Conservation (phyloP, 2,329 filamentous ascomycete species). For the Pseudogymnoascus pannorum region DNA sequence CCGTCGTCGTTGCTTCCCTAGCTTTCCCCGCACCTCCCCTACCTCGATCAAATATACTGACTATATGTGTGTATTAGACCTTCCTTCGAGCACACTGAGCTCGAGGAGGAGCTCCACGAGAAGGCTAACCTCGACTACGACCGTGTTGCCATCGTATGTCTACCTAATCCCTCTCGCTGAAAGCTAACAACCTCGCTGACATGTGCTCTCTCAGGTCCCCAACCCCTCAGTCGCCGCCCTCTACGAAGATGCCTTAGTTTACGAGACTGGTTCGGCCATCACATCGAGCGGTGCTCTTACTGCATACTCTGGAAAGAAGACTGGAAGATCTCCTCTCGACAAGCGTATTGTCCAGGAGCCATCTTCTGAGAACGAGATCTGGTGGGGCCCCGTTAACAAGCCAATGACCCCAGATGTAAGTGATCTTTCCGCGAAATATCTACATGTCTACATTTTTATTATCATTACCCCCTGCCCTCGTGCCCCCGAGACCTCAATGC, state of each 20-base stretch:
- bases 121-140: slow-evolving; percentile 99
- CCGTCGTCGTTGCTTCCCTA: neutral
- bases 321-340: slow-evolving; percentile 89
- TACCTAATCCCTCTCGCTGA: neutral
- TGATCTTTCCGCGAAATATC: slow-evolving; percentile 21
- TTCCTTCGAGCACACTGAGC: slow-evolving; percentile 82
- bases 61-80: slow-evolving; percentile 48
- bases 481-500: neutral
- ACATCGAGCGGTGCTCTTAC: slow-evolving; percentile 91
- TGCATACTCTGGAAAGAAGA: slow-evolving; percentile 97
- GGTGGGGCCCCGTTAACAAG: slow-evolving; percentile 99
- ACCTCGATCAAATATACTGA: slow-evolving; percentile 13
- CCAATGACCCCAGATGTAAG: slow-evolving; percentile 95
- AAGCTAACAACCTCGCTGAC: slow-evolving; percentile 12
- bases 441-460: slow-evolving; percentile 9
- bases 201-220: slow-evolving; percentile 47
- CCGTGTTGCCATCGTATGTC: slow-evolving; percentile 87
- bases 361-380: slow-evolving; percentile 82
- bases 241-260: slow-evolving; percentile 98
- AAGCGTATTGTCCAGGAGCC: slow-evolving; percentile 96
- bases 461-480: slow-evolving; percentile 11
- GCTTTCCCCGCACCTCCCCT: neutral
- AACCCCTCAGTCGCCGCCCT: slow-evolving; percentile 89
- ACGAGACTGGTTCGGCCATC: slow-evolving; percentile 96
- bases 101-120: slow-evolving; percentile 96